A percentile compares a stretch with the other conserved stretches of the same genome.
These are phyloP conservation scores for Ascoidea tarda DNA, from an alignment of 805 yeast genomes.

Conservation along the genomic window DNA sequence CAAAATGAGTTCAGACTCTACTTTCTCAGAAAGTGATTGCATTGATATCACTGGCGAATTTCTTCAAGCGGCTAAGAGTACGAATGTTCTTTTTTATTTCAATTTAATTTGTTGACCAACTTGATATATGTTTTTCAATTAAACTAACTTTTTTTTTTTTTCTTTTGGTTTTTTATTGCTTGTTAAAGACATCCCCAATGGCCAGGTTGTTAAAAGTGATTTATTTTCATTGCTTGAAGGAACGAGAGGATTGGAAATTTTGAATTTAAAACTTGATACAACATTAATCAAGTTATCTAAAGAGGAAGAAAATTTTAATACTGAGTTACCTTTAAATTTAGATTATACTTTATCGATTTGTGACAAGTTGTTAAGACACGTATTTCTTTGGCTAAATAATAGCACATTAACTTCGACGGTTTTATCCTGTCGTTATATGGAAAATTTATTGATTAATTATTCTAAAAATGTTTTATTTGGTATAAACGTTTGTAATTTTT, in stretches of 20 bases:
- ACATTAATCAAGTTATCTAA: slow-evolving; percentile 38
- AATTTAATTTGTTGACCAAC: background rate
- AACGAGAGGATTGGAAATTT: slow-evolving; percentile 73
- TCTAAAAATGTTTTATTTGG: slow-evolving; percentile 12
- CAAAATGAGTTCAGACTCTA: background rate
- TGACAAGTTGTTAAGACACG: slow-evolving; percentile 36
- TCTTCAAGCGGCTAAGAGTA: background rate
- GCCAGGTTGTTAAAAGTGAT: slow-evolving; percentile 43
- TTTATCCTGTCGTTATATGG: slow-evolving; percentile 62
- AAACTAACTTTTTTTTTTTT: background rate
- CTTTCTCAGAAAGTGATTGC: background rate
- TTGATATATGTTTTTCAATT: no score
- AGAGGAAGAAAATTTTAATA: slow-evolving; percentile 20
- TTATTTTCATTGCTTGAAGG: slow-evolving; percentile 65
- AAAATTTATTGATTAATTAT: slow-evolving; percentile 33
- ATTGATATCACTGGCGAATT: background rate
- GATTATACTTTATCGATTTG: slow-evolving; percentile 34
- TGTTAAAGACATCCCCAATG: slow-evolving; percentile 22
- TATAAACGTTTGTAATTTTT: slow-evolving; percentile 6
- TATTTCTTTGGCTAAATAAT: slow-evolving; percentile 66
- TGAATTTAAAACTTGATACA: slow-evolving; percentile 64
- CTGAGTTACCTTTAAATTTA: slow-evolving; percentile 8
- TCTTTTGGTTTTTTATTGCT: background rate
- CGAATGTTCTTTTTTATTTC: background rate
- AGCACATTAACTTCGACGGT: slow-evolving; percentile 66